Evolutionary conservation across 2,329 filamentous ascomycete genomes (phyloP), one percentile per base, ranked within the genome.

Genomic region (Dothistroma septosporum): DNA sequence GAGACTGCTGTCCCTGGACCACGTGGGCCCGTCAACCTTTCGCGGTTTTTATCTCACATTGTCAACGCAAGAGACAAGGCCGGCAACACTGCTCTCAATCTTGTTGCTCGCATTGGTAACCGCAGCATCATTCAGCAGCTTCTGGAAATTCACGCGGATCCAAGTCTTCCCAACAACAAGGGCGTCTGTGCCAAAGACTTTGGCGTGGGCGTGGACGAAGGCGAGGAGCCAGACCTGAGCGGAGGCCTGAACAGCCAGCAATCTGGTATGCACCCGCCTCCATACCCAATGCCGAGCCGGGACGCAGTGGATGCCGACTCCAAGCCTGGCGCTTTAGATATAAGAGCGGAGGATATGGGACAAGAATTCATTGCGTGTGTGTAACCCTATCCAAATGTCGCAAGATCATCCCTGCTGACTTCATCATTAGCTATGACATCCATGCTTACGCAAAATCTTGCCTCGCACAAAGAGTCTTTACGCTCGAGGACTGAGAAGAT

Each of bases 71-170:
- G 93, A 69, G 94, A 99, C 75, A 92, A 92, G 70, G 89, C 90
- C 35, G 94, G 94, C 0, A 96, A 99, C 72, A 99, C 94, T 0
- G 94, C 94, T 0, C 80, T 99, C 21, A 97, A 97, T 68, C 88
- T 97, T 64, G 94, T 93, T 1, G 92, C 94, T 1, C 84, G 94
- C 63, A 96, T 97, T 67, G 91, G 92, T 22, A 97, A 96, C 73
- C 84, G 89, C 58, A 95, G 91, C 69, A 96, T 99, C 69, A 96
- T 97, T 60, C 93, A 92, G n/a, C 94, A 99, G 73, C 81, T 99
- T 33, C 82, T 97, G 11, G 94, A 99, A 76, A 92, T 99, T 48
- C 92, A 93, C 59, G 94, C 94, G 1, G 92, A 97, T 74, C 89
- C 92, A n/a, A 86, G 88, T 57, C 92, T 97, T 70, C 85, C 91